Conservation (phyloP, 2,329 filamentous ascomycete genomes). For the Paramyrothecium roridum region DNA sequence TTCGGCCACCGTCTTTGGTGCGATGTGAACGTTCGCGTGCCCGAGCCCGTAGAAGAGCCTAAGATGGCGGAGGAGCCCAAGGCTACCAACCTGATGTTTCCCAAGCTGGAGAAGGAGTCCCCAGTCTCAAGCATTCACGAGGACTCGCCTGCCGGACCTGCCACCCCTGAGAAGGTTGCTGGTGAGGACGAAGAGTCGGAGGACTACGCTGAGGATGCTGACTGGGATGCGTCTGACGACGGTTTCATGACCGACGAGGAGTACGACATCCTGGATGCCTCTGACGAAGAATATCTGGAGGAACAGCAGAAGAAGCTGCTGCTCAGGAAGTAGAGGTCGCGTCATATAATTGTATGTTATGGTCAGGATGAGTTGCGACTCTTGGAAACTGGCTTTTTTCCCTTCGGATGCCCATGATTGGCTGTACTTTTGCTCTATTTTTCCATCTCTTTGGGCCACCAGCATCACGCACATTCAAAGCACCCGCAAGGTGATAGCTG, state of each 20-base stretch:
- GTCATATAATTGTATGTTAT: constrained; percentile 9
- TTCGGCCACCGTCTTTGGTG: constrained; percentile 97
- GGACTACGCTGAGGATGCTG: constrained; percentile 54
- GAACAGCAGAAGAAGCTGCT: constrained; percentile 45
- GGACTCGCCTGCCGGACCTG: constrained; percentile 47
- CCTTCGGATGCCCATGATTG: constrained; percentile 9
- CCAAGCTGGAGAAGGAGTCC: constrained; percentile 92
- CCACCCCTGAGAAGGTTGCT: constrained; percentile 50
- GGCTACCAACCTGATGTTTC: constrained; percentile 86
- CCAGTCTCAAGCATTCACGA: constrained; percentile 77
- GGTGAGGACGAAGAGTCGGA: constrained; percentile 37
- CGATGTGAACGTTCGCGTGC: constrained; percentile 68
- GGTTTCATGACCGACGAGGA: constrained; percentile 96
- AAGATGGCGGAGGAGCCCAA: constrained; percentile 23
- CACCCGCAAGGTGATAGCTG: too few relatives aligned
- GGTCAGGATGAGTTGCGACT: constrained; percentile 15
- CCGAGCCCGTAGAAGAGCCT: constrained; percentile 26
- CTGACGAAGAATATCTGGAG: constrained; percentile 76
- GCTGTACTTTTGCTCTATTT: constrained; percentile 13
- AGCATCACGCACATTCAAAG: background rate
- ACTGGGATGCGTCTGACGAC: constrained; percentile 62
- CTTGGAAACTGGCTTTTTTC: constrained; percentile 11
- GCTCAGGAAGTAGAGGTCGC: constrained; percentile 28
- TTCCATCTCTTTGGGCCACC: constrained; percentile 11
- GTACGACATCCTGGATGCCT: constrained; percentile 95